phyloP scores from a whole-genome alignment of 2,329 filamentous ascomycete species.

The Monilinia polystroma region DNA sequence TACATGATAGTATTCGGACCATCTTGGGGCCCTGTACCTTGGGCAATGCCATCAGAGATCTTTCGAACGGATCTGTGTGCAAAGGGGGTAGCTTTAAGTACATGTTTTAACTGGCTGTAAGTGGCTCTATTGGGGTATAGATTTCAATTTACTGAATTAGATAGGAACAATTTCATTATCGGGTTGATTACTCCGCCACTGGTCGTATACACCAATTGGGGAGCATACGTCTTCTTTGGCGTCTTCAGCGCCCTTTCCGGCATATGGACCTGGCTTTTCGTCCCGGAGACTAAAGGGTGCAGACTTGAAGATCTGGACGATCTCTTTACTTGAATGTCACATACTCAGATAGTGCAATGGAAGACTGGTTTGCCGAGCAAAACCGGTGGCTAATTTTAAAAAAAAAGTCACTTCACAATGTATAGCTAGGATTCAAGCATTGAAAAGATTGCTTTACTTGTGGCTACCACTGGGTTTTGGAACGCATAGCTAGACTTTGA shows the following conservation, averaged over 20 bases:
- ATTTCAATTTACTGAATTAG: neutral
- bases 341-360: neutral
- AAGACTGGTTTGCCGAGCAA: neutral
- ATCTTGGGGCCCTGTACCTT: conserved; percentile 32
- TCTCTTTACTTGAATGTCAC: conserved; percentile 22
- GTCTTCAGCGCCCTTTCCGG: conserved; percentile 49
- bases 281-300: conserved; percentile 50
- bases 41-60: conserved; percentile 54
- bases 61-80: conserved; percentile 58
- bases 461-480: neutral
- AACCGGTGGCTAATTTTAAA: neutral
- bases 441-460: neutral
- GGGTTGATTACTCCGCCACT: conserved; percentile 63
- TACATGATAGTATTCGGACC: conserved; percentile 61
- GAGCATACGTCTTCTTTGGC: conserved; percentile 56
- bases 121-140: neutral
- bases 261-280: conserved; percentile 51
- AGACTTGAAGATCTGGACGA: conserved; percentile 54
- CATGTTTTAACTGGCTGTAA: conserved; percentile 59
- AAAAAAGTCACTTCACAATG: neutral
- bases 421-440: neutral
- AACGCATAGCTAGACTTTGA: neutral
- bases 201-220: conserved; percentile 55
- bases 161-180: conserved; percentile 21
- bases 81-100: conserved; percentile 64